These are phyloP conservation scores for Spergularia marina DNA, from an alignment of 148 eudicot genomes.

Conservation along the genomic window DNA sequence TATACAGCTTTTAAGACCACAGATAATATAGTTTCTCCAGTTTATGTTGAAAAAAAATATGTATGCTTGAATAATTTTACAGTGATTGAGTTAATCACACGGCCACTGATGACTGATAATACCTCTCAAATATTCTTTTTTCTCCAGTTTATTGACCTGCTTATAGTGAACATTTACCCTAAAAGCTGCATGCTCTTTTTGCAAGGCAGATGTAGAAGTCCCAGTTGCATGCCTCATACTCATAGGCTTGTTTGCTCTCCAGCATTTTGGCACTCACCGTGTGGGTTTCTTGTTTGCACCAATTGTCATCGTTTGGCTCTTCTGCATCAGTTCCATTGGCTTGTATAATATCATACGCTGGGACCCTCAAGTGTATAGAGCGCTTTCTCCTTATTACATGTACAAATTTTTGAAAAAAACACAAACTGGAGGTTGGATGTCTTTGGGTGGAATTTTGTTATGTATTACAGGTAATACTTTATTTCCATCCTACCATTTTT, in stretches of 20 bases:
- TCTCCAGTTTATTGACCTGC: neutral
- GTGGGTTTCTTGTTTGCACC: slow-evolving; percentile 94
- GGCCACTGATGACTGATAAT: neutral
- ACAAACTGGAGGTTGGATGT: slow-evolving; percentile 87
- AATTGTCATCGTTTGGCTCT: slow-evolving; percentile 76
- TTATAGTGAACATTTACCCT: slow-evolving; percentile 16
- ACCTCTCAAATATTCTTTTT: neutral
- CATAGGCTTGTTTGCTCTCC: slow-evolving; percentile 73
- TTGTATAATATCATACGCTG: slow-evolving; percentile 78
- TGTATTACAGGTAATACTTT: slow-evolving; percentile 74
- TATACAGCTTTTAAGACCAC: neutral
- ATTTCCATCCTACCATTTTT: neutral
- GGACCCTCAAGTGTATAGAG: slow-evolving; percentile 81
- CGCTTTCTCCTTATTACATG: slow-evolving; percentile 96
- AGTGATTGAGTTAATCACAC: neutral
- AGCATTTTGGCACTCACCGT: slow-evolving; percentile 89
- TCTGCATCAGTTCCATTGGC: slow-evolving; percentile 89
- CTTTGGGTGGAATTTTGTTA: slow-evolving; percentile 92
- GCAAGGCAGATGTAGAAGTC: slow-evolving; percentile 77
- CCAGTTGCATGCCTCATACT: slow-evolving; percentile 84
- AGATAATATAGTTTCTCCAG: neutral
- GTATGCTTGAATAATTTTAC: neutral
- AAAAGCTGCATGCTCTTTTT: slow-evolving; percentile 12
- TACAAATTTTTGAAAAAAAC: slow-evolving; percentile 91
- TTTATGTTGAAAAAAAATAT: neutral